These are phyloP conservation scores for Vinca minor DNA, from an alignment of 257 asterid species.

Conservation along the genomic window DNA sequence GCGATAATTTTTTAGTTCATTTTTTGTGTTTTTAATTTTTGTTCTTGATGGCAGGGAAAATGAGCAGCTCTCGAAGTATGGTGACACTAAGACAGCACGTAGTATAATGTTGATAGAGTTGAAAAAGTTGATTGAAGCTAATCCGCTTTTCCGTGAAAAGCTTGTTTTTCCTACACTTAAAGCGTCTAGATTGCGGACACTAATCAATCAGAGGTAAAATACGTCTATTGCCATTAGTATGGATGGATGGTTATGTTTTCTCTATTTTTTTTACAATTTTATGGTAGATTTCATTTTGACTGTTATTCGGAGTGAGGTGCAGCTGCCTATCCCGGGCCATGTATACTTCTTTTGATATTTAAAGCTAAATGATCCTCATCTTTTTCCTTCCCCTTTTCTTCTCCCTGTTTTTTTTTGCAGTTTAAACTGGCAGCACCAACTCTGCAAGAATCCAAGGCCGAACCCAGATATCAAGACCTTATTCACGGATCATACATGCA, in stretches of 20 bases:
- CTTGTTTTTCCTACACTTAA: constrained; percentile 79
- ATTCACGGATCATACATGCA: constrained; percentile 80
- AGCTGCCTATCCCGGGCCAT: background rate
- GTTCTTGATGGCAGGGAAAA: constrained; percentile 62
- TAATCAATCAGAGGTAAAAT: constrained; percentile 82
- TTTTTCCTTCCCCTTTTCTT: background rate
- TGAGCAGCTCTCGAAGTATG: constrained; percentile 95
- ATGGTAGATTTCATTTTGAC: background rate
- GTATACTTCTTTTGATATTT: background rate
- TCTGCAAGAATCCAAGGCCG: constrained; percentile 89
- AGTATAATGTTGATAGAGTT: constrained; percentile 92
- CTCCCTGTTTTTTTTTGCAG: constrained; percentile 37
- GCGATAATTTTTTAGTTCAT: background rate
- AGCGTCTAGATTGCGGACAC: constrained; percentile 89
- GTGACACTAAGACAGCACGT: constrained; percentile 97
- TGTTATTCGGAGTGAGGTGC: background rate
- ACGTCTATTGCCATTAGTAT: background rate
- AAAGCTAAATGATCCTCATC: background rate
- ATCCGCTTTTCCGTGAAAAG: constrained; percentile 95
- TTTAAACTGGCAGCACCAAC: constrained; percentile 99
- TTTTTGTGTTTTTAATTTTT: background rate
- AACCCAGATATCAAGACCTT: constrained; percentile 94
- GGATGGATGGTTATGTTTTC: background rate
- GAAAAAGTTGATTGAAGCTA: constrained; percentile 89
- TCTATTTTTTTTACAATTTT: background rate